Base-by-base conservation (phyloP, 225 moss, liverwort and hornwort genomes). In the Physcomitrium patens region DNA sequence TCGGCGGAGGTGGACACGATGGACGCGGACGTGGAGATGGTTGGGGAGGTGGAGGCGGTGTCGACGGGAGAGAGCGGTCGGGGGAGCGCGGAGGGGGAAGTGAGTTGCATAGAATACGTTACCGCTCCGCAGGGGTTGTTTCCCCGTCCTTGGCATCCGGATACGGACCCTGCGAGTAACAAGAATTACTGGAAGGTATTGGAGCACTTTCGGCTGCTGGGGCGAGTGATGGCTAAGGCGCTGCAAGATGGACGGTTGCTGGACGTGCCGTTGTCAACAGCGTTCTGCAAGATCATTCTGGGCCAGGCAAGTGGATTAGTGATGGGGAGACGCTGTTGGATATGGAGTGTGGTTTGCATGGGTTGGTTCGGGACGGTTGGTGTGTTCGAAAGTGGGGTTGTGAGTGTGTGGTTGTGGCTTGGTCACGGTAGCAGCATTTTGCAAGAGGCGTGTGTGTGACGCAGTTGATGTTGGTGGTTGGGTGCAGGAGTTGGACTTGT, bases 141-240 rank as follows among this genome's bases (percentile, higher is more conserved):
- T 67, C 99, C 99, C 44, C 85, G 93, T 58, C 95, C 99, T 60
- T 95, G 92, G 95, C 90, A 89, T 62, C 78, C 86, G 15, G 87
- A 73, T 50, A 76, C 76, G 22, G 99, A 91, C 41, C 46, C 49
- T 1, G 74, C 76, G 63, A 80, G 67, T 69, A 90, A 53, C 77
- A 81, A 88, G 65, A 95, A 80, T 84, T 86, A 92, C 55, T 83
- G 70, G 50, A 91, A 88, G 78, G 89, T 92, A 44, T 68, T 95
- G 71, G 95, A 93, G 58, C 82, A 93, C 70, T 99, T 99, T 45
- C 91, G 99, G 60, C 78, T 99, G n/a, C 88, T 99, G 61, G 99
- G 99, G 26, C 89, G 91, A 55, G 95, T 93, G 48, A 90, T 95
- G 87, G 93, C 91, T 26, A 99, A 99, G 79, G 99, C 99, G 76